Evolutionary conservation across 73 alveolate genomes (phyloP), one percentile per base, ranked within the genome.

Genomic region (Symbiodinium pilosum): DNA sequence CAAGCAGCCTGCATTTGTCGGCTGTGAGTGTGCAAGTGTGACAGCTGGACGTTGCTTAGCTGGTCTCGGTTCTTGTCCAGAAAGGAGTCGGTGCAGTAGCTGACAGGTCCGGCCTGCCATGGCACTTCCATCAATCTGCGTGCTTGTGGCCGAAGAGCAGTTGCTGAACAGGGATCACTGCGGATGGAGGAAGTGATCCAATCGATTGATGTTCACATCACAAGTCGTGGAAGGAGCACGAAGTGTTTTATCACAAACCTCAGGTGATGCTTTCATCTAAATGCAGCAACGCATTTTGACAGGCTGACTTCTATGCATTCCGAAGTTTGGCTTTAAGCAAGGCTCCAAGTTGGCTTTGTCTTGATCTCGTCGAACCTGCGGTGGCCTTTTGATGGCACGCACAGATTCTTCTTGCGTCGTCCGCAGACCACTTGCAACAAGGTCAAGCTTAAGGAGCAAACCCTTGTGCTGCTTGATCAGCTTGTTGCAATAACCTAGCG

Each of bases 71-170:
- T 99, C 99, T 99, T 99, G 93, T 99, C 99, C 34, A 99, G 73
- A 95, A 99, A 99, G 84, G 99, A 87, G 51, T 99, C 99, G 52
- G 99, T 77, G 84, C 95, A 93, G 97, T 99, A 99, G 84, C 99
- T 99, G 30, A 99, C 99, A 30, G 99, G 99, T 93, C 99, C 99
- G 11, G 99, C 99, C 97, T 91, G 97, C 44, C 89, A 20, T 36
- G 34, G 44, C 64, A 28, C 38, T 54, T n/a, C n/a, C n/a, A n/a
- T n/a, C n/a, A n/a, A n/a, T n/a, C n/a, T n/a, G n/a, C n/a, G n/a
- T n/a, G n/a, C n/a, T n/a, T n/a, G n/a, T n/a, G n/a, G n/a, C n/a
- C n/a, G n/a, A n/a, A n/a, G n/a, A n/a, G n/a, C n/a, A n/a, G n/a
- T n/a, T n/a, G n/a, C n/a, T n/a, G n/a, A n/a, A n/a, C n/a, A n/a